Conservation (phyloP, 306 rosid species). For the Spatholobus suberectus region DNA sequence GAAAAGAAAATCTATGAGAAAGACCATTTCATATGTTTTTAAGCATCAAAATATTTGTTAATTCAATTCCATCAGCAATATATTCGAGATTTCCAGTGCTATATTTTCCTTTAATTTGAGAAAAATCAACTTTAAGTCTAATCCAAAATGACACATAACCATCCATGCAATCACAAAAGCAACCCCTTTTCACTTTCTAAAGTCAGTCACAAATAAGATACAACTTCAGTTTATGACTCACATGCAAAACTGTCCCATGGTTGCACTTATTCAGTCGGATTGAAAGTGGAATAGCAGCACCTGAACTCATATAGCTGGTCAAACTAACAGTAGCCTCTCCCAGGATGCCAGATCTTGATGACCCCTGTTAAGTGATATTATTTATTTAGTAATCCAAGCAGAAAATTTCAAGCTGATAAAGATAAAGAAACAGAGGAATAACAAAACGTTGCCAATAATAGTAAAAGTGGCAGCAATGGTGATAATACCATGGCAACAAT, state of each 20-base stretch:
- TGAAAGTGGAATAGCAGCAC: slow-evolving; percentile 55
- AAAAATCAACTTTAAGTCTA: slow-evolving; percentile 1
- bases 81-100: background rate
- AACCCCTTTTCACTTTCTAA: slow-evolving; percentile 9
- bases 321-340: slow-evolving; percentile 62
- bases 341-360: slow-evolving; percentile 61
- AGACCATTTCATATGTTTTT: background rate
- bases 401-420: slow-evolving; percentile 31
- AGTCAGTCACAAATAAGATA: slow-evolving; percentile 20
- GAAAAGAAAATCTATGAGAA: slow-evolving; percentile 34
- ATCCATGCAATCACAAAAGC: slow-evolving; percentile 17
- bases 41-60: slow-evolving; percentile 6
- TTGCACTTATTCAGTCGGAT: slow-evolving; percentile 59
- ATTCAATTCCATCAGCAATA: slow-evolving; percentile 17
- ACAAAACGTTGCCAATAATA: slow-evolving; percentile 24
- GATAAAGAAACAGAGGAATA: slow-evolving; percentile 21
- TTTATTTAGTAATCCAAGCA: slow-evolving; percentile 29
- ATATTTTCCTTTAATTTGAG: slow-evolving; percentile 5
- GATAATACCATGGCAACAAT: slow-evolving; percentile 60
- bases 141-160: slow-evolving; percentile 33
- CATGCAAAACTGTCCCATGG: slow-evolving; percentile 61
- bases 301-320: slow-evolving; percentile 55
- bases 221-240: slow-evolving; percentile 45
- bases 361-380: slow-evolving; percentile 50
- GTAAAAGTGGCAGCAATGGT: slow-evolving; percentile 18